These are phyloP conservation scores for Leavenworthia alabamica DNA, from an alignment of 345 rosid genomes.

Conservation along the genomic window DNA sequence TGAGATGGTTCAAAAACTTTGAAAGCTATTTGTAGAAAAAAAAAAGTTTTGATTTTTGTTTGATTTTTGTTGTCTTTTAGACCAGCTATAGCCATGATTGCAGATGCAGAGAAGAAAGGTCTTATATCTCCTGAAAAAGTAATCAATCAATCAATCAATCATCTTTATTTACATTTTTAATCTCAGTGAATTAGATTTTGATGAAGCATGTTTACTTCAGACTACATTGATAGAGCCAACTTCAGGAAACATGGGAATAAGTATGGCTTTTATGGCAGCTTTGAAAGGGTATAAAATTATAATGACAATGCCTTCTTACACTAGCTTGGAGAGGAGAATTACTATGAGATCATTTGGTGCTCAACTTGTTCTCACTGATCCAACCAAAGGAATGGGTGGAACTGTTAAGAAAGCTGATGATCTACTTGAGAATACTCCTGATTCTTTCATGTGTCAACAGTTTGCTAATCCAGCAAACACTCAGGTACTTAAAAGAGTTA, in stretches of 20 bases:
- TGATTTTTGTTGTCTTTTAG: constrained; percentile 27
- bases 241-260: constrained; percentile 96
- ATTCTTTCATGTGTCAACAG: constrained; percentile 79
- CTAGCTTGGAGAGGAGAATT: constrained; percentile 94
- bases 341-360: constrained; percentile 96
- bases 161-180: neutral
- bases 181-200: neutral
- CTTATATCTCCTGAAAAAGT: constrained; percentile 81
- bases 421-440: constrained; percentile 69
- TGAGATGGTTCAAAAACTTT: neutral
- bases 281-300: constrained; percentile 83
- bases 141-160: too few species aligned
- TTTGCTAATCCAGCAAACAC: constrained; percentile 86
- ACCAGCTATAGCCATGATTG: constrained; percentile 82
- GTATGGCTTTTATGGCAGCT: constrained; percentile 93
- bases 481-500: constrained; percentile 40
- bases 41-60: constrained; percentile 3
- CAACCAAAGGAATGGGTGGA: constrained; percentile 95
- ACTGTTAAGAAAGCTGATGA: constrained; percentile 86
- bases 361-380: constrained; percentile 84
- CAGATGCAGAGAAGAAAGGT: constrained; percentile 69
- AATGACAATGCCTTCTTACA: constrained; percentile 96
- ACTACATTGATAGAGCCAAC: constrained; percentile 92
- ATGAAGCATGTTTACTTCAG: constrained; percentile 25
- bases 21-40: neutral